These are phyloP conservation scores for Camelina laxa DNA, from an alignment of 345 rosid species.

Conservation along the genomic window DNA sequence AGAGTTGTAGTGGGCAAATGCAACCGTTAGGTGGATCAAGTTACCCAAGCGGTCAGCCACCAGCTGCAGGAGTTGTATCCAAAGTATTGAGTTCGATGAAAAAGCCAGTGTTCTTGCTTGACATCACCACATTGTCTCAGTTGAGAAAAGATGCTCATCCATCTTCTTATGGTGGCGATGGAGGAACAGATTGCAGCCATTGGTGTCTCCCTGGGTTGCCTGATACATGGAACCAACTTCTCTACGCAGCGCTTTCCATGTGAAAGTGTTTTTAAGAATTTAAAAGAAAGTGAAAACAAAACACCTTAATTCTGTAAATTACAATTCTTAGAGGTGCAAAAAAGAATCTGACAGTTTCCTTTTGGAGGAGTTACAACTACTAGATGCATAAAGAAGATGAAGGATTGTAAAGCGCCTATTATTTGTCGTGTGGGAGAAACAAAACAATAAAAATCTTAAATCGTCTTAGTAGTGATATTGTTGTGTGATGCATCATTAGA, in stretches of 20 bases:
- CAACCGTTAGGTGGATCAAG: slow-evolving; percentile 71
- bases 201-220: slow-evolving; percentile 99
- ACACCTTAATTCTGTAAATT: slow-evolving; percentile 42
- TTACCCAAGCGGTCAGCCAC: slow-evolving; percentile 77
- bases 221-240: slow-evolving; percentile 96
- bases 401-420: too few relatives aligned
- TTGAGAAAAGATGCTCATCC: slow-evolving; percentile 95
- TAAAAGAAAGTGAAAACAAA: not conserved
- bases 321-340: slow-evolving; percentile 44
- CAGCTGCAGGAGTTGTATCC: slow-evolving; percentile 58
- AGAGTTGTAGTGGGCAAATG: slow-evolving; percentile 68
- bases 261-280: slow-evolving; percentile 36
- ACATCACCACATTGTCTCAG: slow-evolving; percentile 86
- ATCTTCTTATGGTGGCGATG: slow-evolving; percentile 57
- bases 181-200: slow-evolving; percentile 89
- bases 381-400: slow-evolving; percentile 1
- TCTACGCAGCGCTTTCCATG: slow-evolving; percentile 75
- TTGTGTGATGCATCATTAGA: too few relatives aligned
- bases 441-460: too few relatives aligned
- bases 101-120: slow-evolving; percentile 71
- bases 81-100: slow-evolving; percentile 64
- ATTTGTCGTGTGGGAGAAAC: too few relatives aligned
- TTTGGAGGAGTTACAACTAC: not conserved
- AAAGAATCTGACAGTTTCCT: slow-evolving; percentile 31
- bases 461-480: too few relatives aligned